Evolutionary conservation across 2,329 filamentous ascomycete genomes (phyloP), one percentile per base, ranked within the genome.

Genomic region (Byssochlamys sp.): DNA sequence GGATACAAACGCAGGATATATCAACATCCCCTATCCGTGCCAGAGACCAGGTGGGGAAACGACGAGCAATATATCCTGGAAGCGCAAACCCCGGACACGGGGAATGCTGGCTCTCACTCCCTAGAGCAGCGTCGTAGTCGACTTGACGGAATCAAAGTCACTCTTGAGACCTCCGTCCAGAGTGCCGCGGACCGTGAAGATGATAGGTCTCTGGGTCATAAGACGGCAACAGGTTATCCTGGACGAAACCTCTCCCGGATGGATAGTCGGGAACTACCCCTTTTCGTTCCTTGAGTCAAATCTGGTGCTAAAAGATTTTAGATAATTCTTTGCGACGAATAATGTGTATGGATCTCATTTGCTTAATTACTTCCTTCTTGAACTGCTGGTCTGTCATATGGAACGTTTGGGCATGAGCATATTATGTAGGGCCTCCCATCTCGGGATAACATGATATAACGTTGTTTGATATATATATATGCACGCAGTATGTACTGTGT

Each of bases 11-110:
- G 65, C 52, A 67, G 60, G 60, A 66, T 63, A 57, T 71, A 69
- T 55, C 62, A 62, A 1, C 71, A 73, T 55, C 71, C 70, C 2
- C 56, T 72, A 2, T 68, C 65, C 2, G 52, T 72, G 24, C 69
- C 69, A 3, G 63, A 70, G 39, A 67, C 67, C 9, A 65, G 67
- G 45, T 71, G 68, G 69, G 63, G 64, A 1, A 67, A 63, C 29
- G 70, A 71, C n/a, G 67, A 70, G 55, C 60, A 65, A 58, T 65
- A 67, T 61, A 65, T 67, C 2, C 28, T 68, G 26, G 29, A 25
- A 49, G 19, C 33, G 0, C 52, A 33, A 19, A 24, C 9, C 11
- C 52, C 52, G 19, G 14, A 11, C 25, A 12, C 28, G 12, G n/a
- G 5, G 33, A 11, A 27, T 9, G 4, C 4, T 1, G 39, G 14